Base-by-base conservation (phyloP, 208 protist genomes). In the Phytomonas serpens region DNA sequence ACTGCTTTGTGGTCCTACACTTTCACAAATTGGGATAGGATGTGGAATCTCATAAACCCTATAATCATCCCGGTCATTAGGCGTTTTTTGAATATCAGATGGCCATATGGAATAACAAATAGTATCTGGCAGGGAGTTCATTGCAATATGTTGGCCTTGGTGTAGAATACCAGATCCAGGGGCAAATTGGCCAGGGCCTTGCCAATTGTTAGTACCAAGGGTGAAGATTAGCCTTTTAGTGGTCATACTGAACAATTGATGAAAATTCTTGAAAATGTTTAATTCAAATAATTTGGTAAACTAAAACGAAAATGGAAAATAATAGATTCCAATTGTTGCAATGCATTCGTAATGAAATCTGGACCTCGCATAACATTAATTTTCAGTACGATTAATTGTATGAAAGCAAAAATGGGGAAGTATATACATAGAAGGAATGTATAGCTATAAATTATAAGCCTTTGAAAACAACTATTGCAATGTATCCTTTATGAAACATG, bases 381-480 rank as follows among this genome's bases (percentile, higher is more conserved):
- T 67, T 38, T 29, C 19, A 62, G 2, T 67, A 67, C 5, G 19
- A 19, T 67, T 67, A 2, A 61, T 52, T 2, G 61, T 19, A 61
- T 29, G 71, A 33, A 16, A 71, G 47, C 14, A 76, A 72, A 78
- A 52, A 74, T 31, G 38, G 5, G 37, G 29, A 27, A 69, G 40
- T 33, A 63, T 66, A 27, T 66, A 63, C 30, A 62, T 67, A 10
- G 11, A 36, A 71, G 37, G 71, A 72, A 68, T 19, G 14, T 51
- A 67, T 47, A 67, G 38, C 27, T 51, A 62, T 64, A 64, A 69
- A 61, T 64, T 87, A 97, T 13, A 95, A 73, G 4, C 92, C 92
- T 74, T 98, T 98, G 76, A 97, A 98, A n/a, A 98, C 80, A 11
- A 98, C 92, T 66, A 98, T 92, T 27, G 93, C 92, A 63, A 98